phyloP scores from a whole-genome alignment of 2,329 filamentous ascomycete species.

The Penicillium brasilianum region DNA sequence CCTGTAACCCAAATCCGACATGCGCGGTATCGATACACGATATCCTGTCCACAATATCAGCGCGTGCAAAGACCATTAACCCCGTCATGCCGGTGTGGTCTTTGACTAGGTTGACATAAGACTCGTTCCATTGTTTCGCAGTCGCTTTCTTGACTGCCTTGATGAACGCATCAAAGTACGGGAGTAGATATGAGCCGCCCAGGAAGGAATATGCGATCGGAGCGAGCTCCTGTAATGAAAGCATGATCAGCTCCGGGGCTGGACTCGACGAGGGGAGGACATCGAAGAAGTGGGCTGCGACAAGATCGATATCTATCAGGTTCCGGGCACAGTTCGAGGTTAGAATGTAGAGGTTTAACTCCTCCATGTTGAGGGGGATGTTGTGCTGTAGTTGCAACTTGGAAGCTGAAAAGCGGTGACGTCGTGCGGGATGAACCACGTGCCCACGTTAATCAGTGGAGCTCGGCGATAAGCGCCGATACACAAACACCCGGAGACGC shows the following conservation, averaged over 20 bases:
- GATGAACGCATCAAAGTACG: slow-evolving; percentile 75
- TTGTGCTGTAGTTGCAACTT: slow-evolving; percentile 17
- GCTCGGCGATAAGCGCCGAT: slow-evolving; percentile 7
- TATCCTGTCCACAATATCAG: slow-evolving; percentile 63
- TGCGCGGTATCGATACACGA: slow-evolving; percentile 74
- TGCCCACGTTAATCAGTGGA: slow-evolving; percentile 16
- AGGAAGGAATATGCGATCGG: slow-evolving; percentile 85
- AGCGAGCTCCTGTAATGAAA: slow-evolving; percentile 84
- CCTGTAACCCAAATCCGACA: slow-evolving; percentile 80
- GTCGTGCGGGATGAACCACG: slow-evolving; percentile 21
- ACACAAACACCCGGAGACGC: neutral
- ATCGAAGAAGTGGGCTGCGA: slow-evolving; percentile 72
- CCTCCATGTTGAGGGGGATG: slow-evolving; percentile 39
- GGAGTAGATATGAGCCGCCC: slow-evolving; percentile 75
- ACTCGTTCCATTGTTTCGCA: slow-evolving; percentile 48
- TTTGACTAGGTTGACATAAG: slow-evolving; percentile 72
- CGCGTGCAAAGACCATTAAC: slow-evolving; percentile 80
- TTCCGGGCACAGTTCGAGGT: slow-evolving; percentile 88
- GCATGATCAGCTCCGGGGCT: slow-evolving; percentile 66
- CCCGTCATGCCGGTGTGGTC: slow-evolving; percentile 88
- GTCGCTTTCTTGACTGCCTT: slow-evolving; percentile 74
- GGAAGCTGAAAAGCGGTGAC: slow-evolving; percentile 21
- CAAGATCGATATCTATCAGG: slow-evolving; percentile 69
- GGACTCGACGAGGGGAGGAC: slow-evolving; percentile 56
- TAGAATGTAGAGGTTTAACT: slow-evolving; percentile 74